Conservation (phyloP, 164 flowering plant genomes). For the Kingdonia uniflora region DNA sequence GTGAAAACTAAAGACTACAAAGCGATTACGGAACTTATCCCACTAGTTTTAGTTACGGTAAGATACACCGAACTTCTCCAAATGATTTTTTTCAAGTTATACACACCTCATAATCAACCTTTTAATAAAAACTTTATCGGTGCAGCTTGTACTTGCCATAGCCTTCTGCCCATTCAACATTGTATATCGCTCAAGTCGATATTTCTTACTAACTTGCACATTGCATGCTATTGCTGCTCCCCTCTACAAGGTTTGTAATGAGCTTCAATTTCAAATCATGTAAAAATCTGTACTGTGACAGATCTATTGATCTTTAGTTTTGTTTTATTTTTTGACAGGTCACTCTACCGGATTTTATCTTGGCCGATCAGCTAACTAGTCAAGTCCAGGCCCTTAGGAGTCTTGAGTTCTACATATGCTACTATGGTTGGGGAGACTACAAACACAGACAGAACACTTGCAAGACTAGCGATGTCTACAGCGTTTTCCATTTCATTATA, state of each 20-base stretch:
- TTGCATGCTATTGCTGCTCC: constrained; percentile 53
- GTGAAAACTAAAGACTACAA: constrained; percentile 29
- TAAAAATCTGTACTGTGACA: not conserved
- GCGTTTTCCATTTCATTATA: constrained; percentile 22
- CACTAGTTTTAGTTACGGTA: constrained; percentile 26
- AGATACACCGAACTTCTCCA: constrained; percentile 1
- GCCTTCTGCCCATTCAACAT: constrained; percentile 52
- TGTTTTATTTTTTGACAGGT: constrained; percentile 21
- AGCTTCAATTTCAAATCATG: not conserved
- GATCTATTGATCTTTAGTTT: not conserved
- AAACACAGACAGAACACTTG: constrained; percentile 34
- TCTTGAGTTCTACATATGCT: constrained; percentile 60
- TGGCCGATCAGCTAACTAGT: constrained; percentile 65
- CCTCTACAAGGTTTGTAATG: constrained; percentile 44
- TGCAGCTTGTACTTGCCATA: constrained; percentile 34
- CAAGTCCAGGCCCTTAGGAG: constrained; percentile 77
- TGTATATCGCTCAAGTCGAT: constrained; percentile 58
- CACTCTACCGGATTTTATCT: constrained; percentile 49
- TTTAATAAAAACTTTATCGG: not conserved
- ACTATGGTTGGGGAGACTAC: constrained; percentile 69
- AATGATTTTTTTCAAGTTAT: not conserved
- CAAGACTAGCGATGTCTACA: constrained; percentile 15
- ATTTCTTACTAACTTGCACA: constrained; percentile 38
- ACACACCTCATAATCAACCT: not conserved
- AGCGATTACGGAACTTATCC: constrained; percentile 39